phyloP scores from a whole-genome alignment of 768 basidiomycete genomes.

The Rhodocollybia butyracea region DNA sequence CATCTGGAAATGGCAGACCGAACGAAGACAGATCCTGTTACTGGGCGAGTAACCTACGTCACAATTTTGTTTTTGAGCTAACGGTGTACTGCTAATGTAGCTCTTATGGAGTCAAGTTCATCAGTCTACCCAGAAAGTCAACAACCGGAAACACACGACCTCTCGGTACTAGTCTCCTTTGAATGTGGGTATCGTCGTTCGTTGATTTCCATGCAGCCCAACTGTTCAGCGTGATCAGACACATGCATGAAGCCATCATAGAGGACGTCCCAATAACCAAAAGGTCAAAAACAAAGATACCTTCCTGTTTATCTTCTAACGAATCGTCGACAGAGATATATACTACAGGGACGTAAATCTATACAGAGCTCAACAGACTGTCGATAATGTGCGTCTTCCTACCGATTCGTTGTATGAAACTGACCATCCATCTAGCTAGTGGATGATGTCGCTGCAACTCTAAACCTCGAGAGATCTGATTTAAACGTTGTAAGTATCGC shows the following conservation, averaged over 20 bases:
- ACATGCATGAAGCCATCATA: slow-evolving; percentile 65
- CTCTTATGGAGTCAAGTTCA: slow-evolving; percentile 18
- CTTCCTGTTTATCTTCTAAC: no score
- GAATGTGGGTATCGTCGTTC: not conserved
- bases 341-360: slow-evolving; percentile 83
- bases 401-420: not conserved
- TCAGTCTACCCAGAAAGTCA: slow-evolving; percentile 34
- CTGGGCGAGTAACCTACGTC: not conserved
- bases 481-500: slow-evolving; percentile 65
- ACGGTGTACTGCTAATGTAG: slow-evolving; percentile 6
- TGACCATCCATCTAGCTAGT: slow-evolving; percentile 52
- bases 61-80: not conserved
- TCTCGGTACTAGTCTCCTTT: slow-evolving; percentile 31
- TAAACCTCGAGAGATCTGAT: slow-evolving; percentile 67
- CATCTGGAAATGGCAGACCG: slow-evolving; percentile 1
- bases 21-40: not conserved
- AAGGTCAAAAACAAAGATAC: no score
- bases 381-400: slow-evolving; percentile 57
- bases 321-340: slow-evolving; percentile 67
- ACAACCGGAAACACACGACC: slow-evolving; percentile 34
- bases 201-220: slow-evolving; percentile 46
- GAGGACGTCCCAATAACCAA: slow-evolving; percentile 59
- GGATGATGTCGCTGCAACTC: slow-evolving; percentile 86
- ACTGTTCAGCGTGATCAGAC: slow-evolving; percentile 60
- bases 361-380: slow-evolving; percentile 74